These are phyloP conservation scores for Fusarium xyrophilum DNA, from an alignment of 2,329 filamentous ascomycete species.

Conservation along the genomic window DNA sequence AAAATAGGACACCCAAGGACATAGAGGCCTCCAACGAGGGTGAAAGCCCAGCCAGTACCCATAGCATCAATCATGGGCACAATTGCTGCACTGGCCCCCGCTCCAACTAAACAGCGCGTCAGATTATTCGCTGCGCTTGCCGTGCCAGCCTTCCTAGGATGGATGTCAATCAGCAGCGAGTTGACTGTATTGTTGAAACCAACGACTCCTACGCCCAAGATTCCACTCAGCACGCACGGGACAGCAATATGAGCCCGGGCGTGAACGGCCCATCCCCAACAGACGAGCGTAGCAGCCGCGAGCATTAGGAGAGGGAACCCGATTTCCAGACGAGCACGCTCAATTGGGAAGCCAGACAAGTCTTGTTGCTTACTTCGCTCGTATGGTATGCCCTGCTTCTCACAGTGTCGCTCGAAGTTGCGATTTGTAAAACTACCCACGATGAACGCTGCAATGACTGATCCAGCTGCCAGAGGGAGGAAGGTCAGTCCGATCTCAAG, in stretches of 20 bases:
- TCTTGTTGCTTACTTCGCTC: slow-evolving; percentile 60
- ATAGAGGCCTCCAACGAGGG: slow-evolving; percentile 54
- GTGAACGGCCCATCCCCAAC: slow-evolving; percentile 62
- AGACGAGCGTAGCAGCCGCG: slow-evolving; percentile 53
- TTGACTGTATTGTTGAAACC: slow-evolving; percentile 62
- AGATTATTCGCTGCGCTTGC: slow-evolving; percentile 65
- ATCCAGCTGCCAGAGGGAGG: slow-evolving; percentile 58
- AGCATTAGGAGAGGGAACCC: slow-evolving; percentile 60
- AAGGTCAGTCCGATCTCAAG: slow-evolving; percentile 61
- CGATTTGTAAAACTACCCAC: slow-evolving; percentile 67
- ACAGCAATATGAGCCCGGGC: slow-evolving; percentile 52
- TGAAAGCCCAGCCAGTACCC: slow-evolving; percentile 60
- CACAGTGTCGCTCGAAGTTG: slow-evolving; percentile 70
- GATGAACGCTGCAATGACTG: slow-evolving; percentile 53
- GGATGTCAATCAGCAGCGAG: slow-evolving; percentile 63
- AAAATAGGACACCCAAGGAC: slow-evolving; percentile 51
- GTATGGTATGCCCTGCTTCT: slow-evolving; percentile 58
- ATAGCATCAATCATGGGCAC: slow-evolving; percentile 59
- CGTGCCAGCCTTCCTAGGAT: slow-evolving; percentile 58
- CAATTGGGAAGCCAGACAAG: slow-evolving; percentile 58
- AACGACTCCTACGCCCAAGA: slow-evolving; percentile 58
- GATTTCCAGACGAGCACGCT: slow-evolving; percentile 57
- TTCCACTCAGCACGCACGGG: slow-evolving; percentile 54
- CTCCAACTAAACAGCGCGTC: slow-evolving; percentile 61
- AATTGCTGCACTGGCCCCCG: slow-evolving; percentile 59